phyloP scores from a whole-genome alignment of 441 rosid genomes.

The Manihot esculenta region DNA sequence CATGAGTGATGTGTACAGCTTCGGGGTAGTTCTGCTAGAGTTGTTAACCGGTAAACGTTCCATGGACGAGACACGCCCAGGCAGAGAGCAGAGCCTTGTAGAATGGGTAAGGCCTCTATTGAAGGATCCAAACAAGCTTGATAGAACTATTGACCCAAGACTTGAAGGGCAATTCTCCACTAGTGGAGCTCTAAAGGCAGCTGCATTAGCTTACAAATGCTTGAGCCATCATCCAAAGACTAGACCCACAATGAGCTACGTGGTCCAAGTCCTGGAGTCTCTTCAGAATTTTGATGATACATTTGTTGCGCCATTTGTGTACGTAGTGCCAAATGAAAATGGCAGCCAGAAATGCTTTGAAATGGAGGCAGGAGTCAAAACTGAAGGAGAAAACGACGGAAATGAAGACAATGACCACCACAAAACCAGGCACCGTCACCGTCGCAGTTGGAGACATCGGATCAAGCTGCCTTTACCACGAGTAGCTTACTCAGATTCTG shows the following conservation, averaged over 20 bases:
- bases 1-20: conserved; percentile 85
- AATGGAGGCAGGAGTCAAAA: conserved; percentile 12
- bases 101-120: conserved; percentile 64
- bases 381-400: conserved; percentile 16
- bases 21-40: conserved; percentile 78
- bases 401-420: conserved; percentile 11
- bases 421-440: background rate
- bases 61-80: conserved; percentile 49
- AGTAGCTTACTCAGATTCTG: conserved; percentile 25
- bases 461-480: conserved; percentile 27
- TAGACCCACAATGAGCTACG: conserved; percentile 61
- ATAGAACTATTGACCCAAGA: conserved; percentile 56
- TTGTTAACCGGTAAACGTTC: conserved; percentile 66
- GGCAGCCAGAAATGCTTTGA: conserved; percentile 14
- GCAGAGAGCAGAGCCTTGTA: conserved; percentile 55
- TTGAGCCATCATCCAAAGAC: conserved; percentile 58
- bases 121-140: conserved; percentile 52
- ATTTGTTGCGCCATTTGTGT: conserved; percentile 43
- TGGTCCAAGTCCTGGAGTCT: conserved; percentile 60
- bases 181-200: conserved; percentile 55
- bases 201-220: conserved; percentile 60
- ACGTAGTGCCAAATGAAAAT: conserved; percentile 39
- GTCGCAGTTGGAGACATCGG: conserved; percentile 21
- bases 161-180: conserved; percentile 58
- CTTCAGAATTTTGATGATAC: conserved; percentile 55